A percentile compares a stretch with the other conserved stretches of the same genome.
Conservation (phyloP, 1,284 basidiomycete species). For the Mrakiaceae sp. region DNA sequence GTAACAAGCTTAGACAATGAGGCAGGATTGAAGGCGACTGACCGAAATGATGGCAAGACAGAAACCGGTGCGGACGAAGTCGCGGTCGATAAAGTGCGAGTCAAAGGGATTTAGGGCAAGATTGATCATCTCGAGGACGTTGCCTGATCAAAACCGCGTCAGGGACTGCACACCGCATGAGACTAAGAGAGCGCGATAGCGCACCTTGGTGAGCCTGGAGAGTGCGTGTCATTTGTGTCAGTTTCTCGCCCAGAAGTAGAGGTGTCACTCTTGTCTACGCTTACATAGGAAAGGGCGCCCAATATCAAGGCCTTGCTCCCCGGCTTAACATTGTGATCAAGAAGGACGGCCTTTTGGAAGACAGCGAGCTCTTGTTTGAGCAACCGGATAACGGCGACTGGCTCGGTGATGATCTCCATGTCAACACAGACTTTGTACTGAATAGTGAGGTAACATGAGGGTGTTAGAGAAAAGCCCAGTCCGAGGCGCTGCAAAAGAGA, state of each 20-base stretch:
- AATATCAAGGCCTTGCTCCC: conserved; percentile 29
- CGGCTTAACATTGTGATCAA: conserved; percentile 57
- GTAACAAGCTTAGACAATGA: background rate
- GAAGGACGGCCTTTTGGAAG: conserved; percentile 74
- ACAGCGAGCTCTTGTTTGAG: conserved; percentile 81
- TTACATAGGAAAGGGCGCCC: conserved; percentile 34
- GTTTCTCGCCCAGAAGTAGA: conserved; percentile 8
- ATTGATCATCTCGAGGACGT: conserved; percentile 87
- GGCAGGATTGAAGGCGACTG: background rate
- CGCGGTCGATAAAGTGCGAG: conserved; percentile 57
- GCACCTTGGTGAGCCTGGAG: conserved; percentile 74
- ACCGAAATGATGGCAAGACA: conserved; percentile 70
- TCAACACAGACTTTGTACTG: conserved; percentile 81
- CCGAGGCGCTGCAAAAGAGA: background rate
- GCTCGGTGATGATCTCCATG: conserved; percentile 74
- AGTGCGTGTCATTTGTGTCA: background rate
- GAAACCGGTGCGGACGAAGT: conserved; percentile 81
- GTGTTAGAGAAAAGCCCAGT: background rate
- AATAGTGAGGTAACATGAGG: background rate
- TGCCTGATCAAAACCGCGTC: conserved; percentile 35
- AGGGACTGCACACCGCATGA: too few relatives aligned
- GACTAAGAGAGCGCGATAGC: too few relatives aligned
- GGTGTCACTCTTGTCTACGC: conserved; percentile 10
- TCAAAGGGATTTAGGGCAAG: conserved; percentile 87
- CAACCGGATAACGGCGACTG: conserved; percentile 71